A percentile compares a stretch with the other conserved stretches of the same genome.
Evolutionary conservation across 2,329 filamentous ascomycete genomes (phyloP).

Genomic region (Sporothrix dimorphospora): DNA sequence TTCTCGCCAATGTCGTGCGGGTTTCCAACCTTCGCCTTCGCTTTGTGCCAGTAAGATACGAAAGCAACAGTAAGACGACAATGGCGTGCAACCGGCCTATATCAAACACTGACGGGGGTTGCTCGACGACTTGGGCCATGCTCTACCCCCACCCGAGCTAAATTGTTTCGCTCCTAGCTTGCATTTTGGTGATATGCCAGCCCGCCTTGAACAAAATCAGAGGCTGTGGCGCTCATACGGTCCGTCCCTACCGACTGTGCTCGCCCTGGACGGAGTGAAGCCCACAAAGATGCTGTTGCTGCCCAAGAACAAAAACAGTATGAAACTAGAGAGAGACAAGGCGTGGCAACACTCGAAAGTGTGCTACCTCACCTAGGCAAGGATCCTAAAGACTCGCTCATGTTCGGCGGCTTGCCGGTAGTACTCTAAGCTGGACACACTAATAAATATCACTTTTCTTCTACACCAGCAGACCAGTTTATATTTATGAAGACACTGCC

Average conservation of each 20-base stretch:
- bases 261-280: background rate
- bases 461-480: background rate
- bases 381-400: too few species aligned
- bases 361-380: background rate
- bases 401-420: constrained; percentile 11
- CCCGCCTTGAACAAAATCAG: background rate
- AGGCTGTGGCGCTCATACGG: constrained; percentile 43
- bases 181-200: constrained; percentile 21
- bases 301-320: background rate
- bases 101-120: background rate
- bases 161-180: constrained; percentile 30
- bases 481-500: constrained; percentile 13
- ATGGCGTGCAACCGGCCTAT: background rate
- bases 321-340: background rate
- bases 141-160: constrained; percentile 34
- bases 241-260: constrained; percentile 47
- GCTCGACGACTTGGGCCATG: background rate
- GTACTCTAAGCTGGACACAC: background rate
- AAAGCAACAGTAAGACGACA: constrained; percentile 13
- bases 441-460: background rate
- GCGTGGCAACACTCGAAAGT: background rate
- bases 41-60: background rate
- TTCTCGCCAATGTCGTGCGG: background rate
- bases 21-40: background rate
- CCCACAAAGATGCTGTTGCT: background rate